Conservation (phyloP, 2,329 filamentous ascomycete species). For the Tolypocladium ophioglossoides region DNA sequence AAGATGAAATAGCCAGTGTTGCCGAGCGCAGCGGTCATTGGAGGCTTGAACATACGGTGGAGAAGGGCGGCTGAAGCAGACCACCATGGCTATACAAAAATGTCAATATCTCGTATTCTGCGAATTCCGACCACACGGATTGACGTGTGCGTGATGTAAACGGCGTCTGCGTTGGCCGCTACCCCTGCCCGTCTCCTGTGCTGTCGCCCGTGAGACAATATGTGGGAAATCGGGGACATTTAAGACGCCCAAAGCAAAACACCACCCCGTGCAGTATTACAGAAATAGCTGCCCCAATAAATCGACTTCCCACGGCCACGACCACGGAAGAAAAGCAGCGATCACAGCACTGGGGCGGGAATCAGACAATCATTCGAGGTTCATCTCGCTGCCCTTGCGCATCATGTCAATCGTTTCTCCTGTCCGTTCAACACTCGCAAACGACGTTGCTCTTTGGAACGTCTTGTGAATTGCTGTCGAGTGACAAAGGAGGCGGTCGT, state of each 20-base stretch:
- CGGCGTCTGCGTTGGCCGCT: background rate
- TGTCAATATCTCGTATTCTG: background rate
- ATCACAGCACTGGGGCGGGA: background rate
- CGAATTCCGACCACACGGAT: background rate
- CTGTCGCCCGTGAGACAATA: background rate
- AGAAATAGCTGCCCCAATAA: background rate
- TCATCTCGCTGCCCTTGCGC: background rate
- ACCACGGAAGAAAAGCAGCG: too few relatives aligned
- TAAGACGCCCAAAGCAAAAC: background rate
- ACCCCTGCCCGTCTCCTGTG: background rate
- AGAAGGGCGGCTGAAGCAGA: background rate
- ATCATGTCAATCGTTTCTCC: background rate
- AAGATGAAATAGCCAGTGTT: too few relatives aligned
- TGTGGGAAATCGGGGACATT: background rate
- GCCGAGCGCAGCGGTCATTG: background rate
- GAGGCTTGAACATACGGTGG: background rate
- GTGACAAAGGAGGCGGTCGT: background rate
- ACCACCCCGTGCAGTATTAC: background rate
- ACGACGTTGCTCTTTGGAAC: background rate
- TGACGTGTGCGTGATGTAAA: background rate
- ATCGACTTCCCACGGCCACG: background rate
- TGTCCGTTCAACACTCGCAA: background rate
- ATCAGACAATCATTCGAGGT: background rate
- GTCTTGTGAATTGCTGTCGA: background rate
- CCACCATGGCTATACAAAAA: background rate